phyloP scores from a whole-genome alignment of 1,284 basidiomycete genomes.

The Leccinum subrobustum region DNA sequence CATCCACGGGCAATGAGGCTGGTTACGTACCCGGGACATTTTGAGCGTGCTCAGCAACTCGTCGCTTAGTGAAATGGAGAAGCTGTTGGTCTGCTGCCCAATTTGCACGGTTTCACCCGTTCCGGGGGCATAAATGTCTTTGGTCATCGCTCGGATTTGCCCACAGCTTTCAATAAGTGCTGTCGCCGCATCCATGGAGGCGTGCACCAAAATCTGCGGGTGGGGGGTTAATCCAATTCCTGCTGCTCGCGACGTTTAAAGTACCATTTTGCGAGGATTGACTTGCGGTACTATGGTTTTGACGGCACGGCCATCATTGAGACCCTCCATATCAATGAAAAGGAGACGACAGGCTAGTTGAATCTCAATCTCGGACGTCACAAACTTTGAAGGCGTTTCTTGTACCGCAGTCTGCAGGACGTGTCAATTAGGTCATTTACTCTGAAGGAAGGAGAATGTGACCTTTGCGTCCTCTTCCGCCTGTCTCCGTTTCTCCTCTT shows the following conservation, averaged over 20 bases:
- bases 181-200: slow-evolving; percentile 62
- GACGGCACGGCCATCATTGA: slow-evolving; percentile 94
- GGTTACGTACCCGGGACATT: slow-evolving; percentile 78
- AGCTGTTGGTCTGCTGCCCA: slow-evolving; percentile 94
- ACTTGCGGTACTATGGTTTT: slow-evolving; percentile 97
- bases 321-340: slow-evolving; percentile 93
- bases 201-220: slow-evolving; percentile 85
- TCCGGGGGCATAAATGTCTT: slow-evolving; percentile 83
- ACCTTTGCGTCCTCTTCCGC: slow-evolving; percentile 82
- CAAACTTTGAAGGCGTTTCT: slow-evolving; percentile 91
- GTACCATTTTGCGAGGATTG: slow-evolving; percentile 91
- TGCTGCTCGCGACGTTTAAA: slow-evolving; percentile 14
- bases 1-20: neutral
- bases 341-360: slow-evolving; percentile 83
- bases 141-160: slow-evolving; percentile 83
- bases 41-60: slow-evolving; percentile 76
- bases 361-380: slow-evolving; percentile 73
- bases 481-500: slow-evolving; percentile 68
- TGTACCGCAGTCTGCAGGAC: slow-evolving; percentile 57
- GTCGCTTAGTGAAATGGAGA: slow-evolving; percentile 92
- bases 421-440: neutral
- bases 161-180: slow-evolving; percentile 78
- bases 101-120: slow-evolving; percentile 80
- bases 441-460: neutral
- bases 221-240: slow-evolving; percentile 6